Percentiles rank a stretch among this genome's conserved stretches.
phyloP scores from a whole-genome alignment of 495 filamentous ascomycete species.

The Podospora pseudopauciseta region DNA sequence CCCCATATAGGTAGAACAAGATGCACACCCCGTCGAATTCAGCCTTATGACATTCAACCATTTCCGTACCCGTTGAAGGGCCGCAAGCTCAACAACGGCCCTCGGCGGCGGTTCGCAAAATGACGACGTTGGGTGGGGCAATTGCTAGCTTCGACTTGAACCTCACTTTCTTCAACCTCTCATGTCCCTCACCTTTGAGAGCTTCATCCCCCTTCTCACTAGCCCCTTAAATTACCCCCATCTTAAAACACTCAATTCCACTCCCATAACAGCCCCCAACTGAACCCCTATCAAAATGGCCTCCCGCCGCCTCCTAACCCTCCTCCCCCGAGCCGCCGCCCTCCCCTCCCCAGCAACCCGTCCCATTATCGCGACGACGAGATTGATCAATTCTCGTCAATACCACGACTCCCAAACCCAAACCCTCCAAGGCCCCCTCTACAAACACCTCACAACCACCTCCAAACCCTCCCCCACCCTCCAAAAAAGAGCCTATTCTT shows the following conservation, averaged over 20 bases:
- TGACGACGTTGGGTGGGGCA: constrained; percentile 11
- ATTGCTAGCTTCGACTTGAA: background rate
- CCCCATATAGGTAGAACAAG: background rate
- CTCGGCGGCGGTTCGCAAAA: background rate
- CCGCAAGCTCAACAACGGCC: background rate
- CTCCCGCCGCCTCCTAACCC: background rate
- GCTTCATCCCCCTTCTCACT: background rate
- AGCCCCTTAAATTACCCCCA: background rate
- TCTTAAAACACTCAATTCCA: background rate
- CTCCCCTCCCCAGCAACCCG: background rate
- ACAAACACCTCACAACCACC: background rate
- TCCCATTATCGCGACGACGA: background rate
- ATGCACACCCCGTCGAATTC: too few species aligned
- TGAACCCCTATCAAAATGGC: background rate
- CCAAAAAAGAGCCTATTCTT: constrained; percentile 1
- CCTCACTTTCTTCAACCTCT: background rate
- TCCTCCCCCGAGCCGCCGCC: background rate
- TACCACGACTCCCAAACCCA: background rate
- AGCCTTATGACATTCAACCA: background rate
- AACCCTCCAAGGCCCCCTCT: background rate
- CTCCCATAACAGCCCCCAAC: background rate
- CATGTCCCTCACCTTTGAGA: background rate
- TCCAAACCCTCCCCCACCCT: background rate
- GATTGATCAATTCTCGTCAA: background rate
- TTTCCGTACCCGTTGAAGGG: background rate